Evolutionary conservation across 2,329 filamentous ascomycete species (phyloP).

Genomic region (Epichloe festucae): DNA sequence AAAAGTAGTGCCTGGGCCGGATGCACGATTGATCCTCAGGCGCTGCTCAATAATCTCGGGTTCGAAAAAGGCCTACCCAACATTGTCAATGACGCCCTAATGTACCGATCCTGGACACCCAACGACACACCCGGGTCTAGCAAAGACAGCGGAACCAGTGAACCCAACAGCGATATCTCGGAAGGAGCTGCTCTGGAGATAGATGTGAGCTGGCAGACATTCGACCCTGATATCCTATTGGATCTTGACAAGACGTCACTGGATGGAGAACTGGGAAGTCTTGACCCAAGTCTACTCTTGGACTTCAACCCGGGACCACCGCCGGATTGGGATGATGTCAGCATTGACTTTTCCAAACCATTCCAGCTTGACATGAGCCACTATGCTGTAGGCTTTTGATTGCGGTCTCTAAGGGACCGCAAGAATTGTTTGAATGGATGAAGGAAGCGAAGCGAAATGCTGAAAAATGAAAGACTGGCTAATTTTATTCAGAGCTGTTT

Average conservation of each 20-base stretch:
- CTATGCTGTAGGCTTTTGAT: constrained; percentile 18
- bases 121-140: constrained; percentile 53
- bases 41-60: constrained; percentile 21
- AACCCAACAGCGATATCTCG: constrained; percentile 49
- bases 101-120: constrained; percentile 43
- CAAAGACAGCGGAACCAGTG: constrained; percentile 45
- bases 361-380: constrained; percentile 35
- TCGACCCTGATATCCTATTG: constrained; percentile 32
- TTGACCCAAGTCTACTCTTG: constrained; percentile 19
- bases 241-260: constrained; percentile 26
- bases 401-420: neutral
- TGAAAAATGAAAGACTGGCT: no score
- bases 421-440: no score
- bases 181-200: constrained; percentile 42
- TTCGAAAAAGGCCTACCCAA: constrained; percentile 25
- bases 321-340: constrained; percentile 37
- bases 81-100: constrained; percentile 37
- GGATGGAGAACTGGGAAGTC: constrained; percentile 11
- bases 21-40: constrained; percentile 39
- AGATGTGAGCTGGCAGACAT: constrained; percentile 35
- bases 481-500: no score
- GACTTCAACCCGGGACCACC: constrained; percentile 12
- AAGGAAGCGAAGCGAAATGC: no score
- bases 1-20: constrained; percentile 22
- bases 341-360: constrained; percentile 37